Evolutionary conservation across 1,284 basidiomycete species (phyloP), one percentile per base, ranked within the genome.

Genomic region (Microbotryum scabiosae): DNA sequence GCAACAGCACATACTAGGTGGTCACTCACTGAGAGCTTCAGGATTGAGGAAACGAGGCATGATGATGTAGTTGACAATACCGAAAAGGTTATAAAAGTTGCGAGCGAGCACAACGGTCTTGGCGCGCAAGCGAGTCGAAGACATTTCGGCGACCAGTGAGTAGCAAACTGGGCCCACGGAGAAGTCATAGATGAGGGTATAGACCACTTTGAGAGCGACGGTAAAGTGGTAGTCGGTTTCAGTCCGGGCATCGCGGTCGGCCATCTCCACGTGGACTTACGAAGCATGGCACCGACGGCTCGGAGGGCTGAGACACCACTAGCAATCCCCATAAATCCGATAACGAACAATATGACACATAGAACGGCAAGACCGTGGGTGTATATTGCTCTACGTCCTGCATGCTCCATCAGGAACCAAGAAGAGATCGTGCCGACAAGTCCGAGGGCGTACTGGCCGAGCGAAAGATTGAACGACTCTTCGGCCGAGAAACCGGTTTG

Each of bases 301-400:
- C 76, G 69, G 10, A 56, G 46, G 56, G 64, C 61, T 3, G 64
- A 62, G 9, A 41, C 36, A 57, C 56, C 45, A 44, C 61, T 62
- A 32, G 67, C 62, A 63, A 78, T 75, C 26, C 78, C 78, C 50
- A 80, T 69, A 59, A 75, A 75, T 30, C 80, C 80, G 69, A 79
- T 78, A 71, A 77, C 63, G 66, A 79, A 70, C 47, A 82, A 74
- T 25, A 78, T 72, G 62, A 75, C 62, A 54, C 72, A 72, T 61
- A 79, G 75, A 45, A 73, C 69, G 60, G 71, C 70, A 25, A 80
- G 75, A 46, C 80, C 81, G 53, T 63, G 71, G 55, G 79, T 71
- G 73, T 79, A 80, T 47, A 81, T 69, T 2, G 73, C 70, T n/a
- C 78, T 75, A 28, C 78, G 75, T 23, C 78, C 78, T 54, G 74